Base-by-base conservation (phyloP, 768 basidiomycete genomes). In the Leccinum olivaceopallidum region DNA sequence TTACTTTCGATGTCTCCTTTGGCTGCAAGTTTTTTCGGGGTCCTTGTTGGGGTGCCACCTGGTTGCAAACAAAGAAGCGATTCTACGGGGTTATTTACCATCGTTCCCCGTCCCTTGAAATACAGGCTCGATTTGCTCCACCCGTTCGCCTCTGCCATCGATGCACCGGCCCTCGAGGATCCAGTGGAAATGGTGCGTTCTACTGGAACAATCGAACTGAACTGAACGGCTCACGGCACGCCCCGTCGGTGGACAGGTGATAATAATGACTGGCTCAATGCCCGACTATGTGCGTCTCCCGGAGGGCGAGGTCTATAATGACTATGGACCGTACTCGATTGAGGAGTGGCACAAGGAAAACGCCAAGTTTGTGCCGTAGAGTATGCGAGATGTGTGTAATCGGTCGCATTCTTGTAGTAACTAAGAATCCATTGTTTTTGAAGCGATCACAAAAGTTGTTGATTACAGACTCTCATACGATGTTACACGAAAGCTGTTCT, bases 71-170 rank as follows among this genome's bases (percentile, higher is more conserved):
- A 26, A 26, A 26, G 26, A 26, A 26, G 26, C 26, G 26, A 26
- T 26, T 22, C n/a, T n/a, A n/a, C n/a, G n/a, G n/a, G n/a, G n/a
- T n/a, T n/a, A n/a, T n/a, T 42, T 36, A 36, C 36, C 14, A 51
- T 32, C 3, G 22, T 22, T 14, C 4, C 22, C 3, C 22, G 4
- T 9, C 22, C 18, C 5, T 12, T 34, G 32, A 8, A 5, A n/a
- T 22, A 2, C 44, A 88, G 86, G 86, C 85, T 86, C 0, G 83
- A 87, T 28, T 66, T 83, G 0, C 75, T 89, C 36, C 87, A 88
- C 58, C 87, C 87, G 4, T 89, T 88, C 62, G 87, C 87, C 9
- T 85, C 85, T 30, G 86, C 80, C 0, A 86, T 88, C 53, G 87
- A 88, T 58, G 78, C 78, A 5, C 86, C 85, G 3, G 77, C 81